Conservation (phyloP, 1,284 basidiomycete species). For the Sporisorium scitamineum region DNA sequence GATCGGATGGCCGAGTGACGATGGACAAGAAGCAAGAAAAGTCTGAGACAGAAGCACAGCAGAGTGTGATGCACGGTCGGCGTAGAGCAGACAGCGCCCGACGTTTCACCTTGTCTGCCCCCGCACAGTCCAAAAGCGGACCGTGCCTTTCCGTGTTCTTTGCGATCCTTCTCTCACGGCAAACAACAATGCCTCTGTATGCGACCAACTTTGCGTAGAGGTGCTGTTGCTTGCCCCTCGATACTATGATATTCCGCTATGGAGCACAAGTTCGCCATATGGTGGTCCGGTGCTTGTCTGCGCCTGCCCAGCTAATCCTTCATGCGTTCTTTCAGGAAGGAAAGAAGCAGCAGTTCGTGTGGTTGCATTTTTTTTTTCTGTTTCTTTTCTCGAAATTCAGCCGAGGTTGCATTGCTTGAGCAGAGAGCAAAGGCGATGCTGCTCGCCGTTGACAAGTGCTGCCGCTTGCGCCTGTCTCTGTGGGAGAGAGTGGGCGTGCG, state of each 20-base stretch:
- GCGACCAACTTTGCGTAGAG: background rate
- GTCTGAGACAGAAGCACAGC: background rate
- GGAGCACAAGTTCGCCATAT: background rate
- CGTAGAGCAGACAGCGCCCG: background rate
- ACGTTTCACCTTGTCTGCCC: background rate
- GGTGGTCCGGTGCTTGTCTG: background rate
- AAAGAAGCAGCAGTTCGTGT: background rate
- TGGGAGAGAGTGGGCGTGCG: background rate
- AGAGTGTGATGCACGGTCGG: background rate
- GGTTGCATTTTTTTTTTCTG: background rate
- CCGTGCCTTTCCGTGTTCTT: conserved; percentile 4
- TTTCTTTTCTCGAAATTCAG: background rate
- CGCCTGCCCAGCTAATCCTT: no score
- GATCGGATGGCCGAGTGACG: conserved; percentile 1
- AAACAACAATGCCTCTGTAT: background rate
- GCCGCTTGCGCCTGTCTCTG: background rate
- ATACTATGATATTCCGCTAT: background rate
- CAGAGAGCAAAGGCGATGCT: no score
- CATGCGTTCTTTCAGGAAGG: background rate
- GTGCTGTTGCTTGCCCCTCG: background rate
- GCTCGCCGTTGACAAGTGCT: background rate
- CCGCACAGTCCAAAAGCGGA: background rate
- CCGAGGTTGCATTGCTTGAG: background rate
- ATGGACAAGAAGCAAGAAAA: background rate
- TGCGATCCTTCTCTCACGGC: background rate